Evolutionary conservation across 225 moss, liverwort and hornwort species (phyloP).

Genomic region (Marchantia polymorpha): DNA sequence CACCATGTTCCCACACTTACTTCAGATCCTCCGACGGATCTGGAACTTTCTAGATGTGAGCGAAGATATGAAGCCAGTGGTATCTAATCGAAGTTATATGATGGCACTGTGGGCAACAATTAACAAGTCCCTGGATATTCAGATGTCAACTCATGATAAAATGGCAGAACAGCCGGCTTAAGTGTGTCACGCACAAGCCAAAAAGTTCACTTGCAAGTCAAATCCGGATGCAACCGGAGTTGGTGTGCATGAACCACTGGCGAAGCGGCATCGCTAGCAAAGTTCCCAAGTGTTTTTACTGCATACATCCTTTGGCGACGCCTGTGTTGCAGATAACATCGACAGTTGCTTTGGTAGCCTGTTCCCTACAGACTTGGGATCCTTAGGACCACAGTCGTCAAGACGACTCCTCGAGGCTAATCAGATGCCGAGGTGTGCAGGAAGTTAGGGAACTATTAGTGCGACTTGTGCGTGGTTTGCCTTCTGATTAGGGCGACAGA

Average conservation of each 20-base stretch:
- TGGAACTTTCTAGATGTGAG: slow-evolving; percentile 2
- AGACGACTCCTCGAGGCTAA: neutral
- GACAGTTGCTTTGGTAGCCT: neutral
- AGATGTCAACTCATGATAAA: neutral
- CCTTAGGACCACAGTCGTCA: neutral
- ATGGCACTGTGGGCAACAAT: neutral
- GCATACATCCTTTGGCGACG: neutral
- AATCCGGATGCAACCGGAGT: neutral
- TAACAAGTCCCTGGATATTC: neutral
- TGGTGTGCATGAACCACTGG: neutral
- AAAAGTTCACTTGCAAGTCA: neutral
- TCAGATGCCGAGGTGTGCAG: neutral
- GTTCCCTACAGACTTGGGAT: neutral
- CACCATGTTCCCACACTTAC: neutral
- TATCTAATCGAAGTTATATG: neutral
- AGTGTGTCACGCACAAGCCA: neutral
- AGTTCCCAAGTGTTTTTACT: neutral
- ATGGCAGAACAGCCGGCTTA: neutral
- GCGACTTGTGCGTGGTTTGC: too few relatives aligned
- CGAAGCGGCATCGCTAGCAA: neutral
- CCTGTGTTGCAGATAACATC: neutral
- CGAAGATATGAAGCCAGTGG: neutral
- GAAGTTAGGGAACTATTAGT: neutral
- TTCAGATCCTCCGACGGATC: neutral
- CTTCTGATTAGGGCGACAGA: too few relatives aligned